phyloP scores from a whole-genome alignment of 495 filamentous ascomycete genomes.

The Xylaria flabelliformis region DNA sequence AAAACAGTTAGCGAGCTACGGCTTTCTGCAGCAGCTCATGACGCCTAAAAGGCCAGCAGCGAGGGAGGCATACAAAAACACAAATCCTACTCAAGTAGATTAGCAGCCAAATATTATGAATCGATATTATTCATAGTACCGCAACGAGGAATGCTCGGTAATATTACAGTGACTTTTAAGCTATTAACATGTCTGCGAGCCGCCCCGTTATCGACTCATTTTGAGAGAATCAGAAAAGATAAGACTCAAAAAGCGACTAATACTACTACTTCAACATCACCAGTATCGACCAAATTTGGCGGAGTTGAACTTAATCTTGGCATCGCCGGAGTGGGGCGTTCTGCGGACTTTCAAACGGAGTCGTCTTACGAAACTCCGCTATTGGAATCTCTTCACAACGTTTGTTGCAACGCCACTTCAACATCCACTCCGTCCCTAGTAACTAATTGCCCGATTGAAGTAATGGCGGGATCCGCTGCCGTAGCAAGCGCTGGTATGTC shows the following conservation, averaged over 20 bases:
- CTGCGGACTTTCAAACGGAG: conserved; percentile 17
- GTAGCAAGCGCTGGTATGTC: not conserved
- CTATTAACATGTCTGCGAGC: not conserved
- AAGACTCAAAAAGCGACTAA: not conserved
- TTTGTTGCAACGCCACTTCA: not conserved
- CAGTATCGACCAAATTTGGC: conserved; percentile 2
- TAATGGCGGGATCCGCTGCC: not conserved
- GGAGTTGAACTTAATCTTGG: conserved; percentile 17
- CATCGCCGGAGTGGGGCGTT: conserved; percentile 19
- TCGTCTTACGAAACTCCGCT: conserved; percentile 11
- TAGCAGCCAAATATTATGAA: not conserved
- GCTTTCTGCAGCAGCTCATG: not conserved
- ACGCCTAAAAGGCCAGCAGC: not conserved
- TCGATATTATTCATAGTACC: not conserved
- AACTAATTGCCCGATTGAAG: not conserved
- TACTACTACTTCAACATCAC: not conserved
- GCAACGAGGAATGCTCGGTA: not conserved
- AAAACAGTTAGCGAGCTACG: not conserved
- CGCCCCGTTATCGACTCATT: not conserved
- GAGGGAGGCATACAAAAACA: not conserved
- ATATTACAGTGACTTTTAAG: not conserved
- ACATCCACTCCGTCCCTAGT: not conserved
- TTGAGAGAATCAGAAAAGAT: not conserved
- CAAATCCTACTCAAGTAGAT: not conserved
- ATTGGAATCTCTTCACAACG: conserved; percentile 2